Conservation (phyloP, 2,329 filamentous ascomycete genomes). For the Amesomyces nigricolor region DNA sequence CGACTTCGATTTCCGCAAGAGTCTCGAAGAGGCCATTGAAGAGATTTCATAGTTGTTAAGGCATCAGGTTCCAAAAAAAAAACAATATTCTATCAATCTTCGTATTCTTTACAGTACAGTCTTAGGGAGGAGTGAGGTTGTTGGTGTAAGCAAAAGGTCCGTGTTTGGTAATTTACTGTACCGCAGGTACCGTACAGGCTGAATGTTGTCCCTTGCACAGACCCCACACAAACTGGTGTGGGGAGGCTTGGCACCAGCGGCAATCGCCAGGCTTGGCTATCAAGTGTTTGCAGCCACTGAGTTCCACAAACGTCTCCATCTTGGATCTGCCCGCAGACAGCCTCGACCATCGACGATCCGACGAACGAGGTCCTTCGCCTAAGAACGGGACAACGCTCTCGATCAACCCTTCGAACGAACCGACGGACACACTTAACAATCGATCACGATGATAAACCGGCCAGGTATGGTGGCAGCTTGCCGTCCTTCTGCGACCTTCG, state of each 20-base stretch:
- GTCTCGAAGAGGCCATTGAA: constrained; percentile 14
- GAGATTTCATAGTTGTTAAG: neutral
- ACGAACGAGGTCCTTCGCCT: neutral
- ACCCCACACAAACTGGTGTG: neutral
- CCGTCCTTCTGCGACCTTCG: constrained; percentile 17
- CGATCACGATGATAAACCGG: constrained; percentile 48
- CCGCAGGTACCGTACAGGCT: too few species aligned
- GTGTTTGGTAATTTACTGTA: too few species aligned
- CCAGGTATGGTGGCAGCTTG: constrained; percentile 46
- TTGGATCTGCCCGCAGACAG: neutral
- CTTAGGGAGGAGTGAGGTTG: too few species aligned
- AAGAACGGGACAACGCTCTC: neutral
- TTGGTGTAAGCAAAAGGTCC: too few species aligned
- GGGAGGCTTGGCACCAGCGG: neutral
- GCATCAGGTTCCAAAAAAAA: neutral
- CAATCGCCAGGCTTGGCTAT: constrained; percentile 1
- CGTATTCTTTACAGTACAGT: too few species aligned
- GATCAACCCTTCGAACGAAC: neutral
- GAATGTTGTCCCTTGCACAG: constrained; percentile 3
- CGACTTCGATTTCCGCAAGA: constrained; percentile 43
- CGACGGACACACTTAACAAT: neutral
- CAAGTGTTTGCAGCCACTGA: constrained; percentile 12
- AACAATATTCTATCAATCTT: neutral
- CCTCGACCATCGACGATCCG: neutral
- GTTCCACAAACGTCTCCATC: neutral